phyloP scores from a whole-genome alignment of 768 basidiomycete species.

The Paxillus involutus region DNA sequence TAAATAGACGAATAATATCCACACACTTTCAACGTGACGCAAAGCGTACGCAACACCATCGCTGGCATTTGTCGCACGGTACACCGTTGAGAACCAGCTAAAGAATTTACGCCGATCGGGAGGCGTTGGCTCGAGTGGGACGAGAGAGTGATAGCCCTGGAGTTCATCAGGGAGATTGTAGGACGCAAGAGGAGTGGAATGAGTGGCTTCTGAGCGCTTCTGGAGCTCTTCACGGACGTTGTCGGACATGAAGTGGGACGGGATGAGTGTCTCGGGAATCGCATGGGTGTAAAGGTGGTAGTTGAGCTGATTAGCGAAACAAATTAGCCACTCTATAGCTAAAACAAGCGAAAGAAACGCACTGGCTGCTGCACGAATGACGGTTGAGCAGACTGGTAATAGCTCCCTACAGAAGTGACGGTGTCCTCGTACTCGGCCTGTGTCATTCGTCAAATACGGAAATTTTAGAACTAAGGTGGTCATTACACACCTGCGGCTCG shows the following conservation, averaged over 20 bases:
- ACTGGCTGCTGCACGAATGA: constrained; percentile 73
- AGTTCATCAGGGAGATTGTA: constrained; percentile 79
- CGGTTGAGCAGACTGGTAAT: constrained; percentile 41
- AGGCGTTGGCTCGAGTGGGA: constrained; percentile 65
- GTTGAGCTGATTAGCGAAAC: constrained; percentile 57
- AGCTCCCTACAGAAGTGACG: constrained; percentile 27
- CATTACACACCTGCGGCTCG: background rate
- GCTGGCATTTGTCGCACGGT: constrained; percentile 72
- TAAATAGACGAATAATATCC: background rate
- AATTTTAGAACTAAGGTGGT: background rate
- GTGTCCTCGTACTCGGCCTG: constrained; percentile 34
- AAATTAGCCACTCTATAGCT: background rate
- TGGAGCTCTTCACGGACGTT: constrained; percentile 61
- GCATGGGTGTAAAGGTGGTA: constrained; percentile 89
- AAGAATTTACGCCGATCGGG: constrained; percentile 71
- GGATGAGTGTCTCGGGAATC: constrained; percentile 53
- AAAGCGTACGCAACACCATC: constrained; percentile 81
- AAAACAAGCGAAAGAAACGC: constrained; percentile 17
- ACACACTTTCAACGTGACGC: constrained; percentile 82
- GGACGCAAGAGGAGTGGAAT: constrained; percentile 39
- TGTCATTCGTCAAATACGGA: constrained; percentile 1
- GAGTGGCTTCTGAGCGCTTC: constrained; percentile 44
- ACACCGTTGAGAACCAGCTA: constrained; percentile 82
- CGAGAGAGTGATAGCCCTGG: constrained; percentile 86
- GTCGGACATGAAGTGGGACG: constrained; percentile 86